These are phyloP conservation scores for Geotrichum reessii DNA, from an alignment of 1,139 yeast genomes.

Conservation along the genomic window DNA sequence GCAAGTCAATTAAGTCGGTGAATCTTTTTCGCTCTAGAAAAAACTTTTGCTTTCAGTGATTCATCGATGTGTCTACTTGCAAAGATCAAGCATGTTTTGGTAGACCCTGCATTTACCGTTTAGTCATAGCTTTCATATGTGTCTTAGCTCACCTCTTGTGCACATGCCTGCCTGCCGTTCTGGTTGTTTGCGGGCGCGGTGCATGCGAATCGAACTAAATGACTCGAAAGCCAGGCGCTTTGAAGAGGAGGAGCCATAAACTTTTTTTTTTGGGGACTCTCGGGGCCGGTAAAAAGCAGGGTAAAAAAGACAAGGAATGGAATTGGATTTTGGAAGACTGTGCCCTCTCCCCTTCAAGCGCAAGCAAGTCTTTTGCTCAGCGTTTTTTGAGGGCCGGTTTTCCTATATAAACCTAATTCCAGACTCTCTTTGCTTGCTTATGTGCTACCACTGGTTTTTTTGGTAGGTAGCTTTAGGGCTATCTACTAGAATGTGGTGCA, in stretches of 20 bases:
- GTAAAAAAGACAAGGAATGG: not conserved
- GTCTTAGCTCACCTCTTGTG: not conserved
- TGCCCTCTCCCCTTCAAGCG: not conserved
- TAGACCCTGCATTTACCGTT: not conserved
- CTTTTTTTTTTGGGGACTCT: not conserved
- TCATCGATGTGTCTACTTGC: constrained; percentile 21
- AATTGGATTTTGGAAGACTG: not conserved
- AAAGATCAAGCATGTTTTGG: constrained; percentile 10
- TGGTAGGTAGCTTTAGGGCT: not conserved
- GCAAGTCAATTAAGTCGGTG: constrained; percentile 19
- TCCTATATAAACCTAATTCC: not conserved
- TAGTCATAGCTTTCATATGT: not conserved
- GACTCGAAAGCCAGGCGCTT: not conserved
- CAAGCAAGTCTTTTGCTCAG: not conserved
- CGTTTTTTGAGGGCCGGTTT: not conserved
- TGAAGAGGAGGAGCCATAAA: not conserved
- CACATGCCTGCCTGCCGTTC: not conserved
- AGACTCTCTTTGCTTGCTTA: not conserved
- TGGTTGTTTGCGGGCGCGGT: not conserved
- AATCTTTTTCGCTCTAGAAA: constrained; percentile 4
- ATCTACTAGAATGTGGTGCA: not conserved
- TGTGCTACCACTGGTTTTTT: not conserved
- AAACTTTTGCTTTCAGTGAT: constrained; percentile 11
- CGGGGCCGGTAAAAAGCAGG: not conserved
- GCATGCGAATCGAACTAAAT: not conserved